Evolutionary conservation across 495 filamentous ascomycete genomes (phyloP), one percentile per base, ranked within the genome.

Genomic region (Hypomontagnella monticulosa): DNA sequence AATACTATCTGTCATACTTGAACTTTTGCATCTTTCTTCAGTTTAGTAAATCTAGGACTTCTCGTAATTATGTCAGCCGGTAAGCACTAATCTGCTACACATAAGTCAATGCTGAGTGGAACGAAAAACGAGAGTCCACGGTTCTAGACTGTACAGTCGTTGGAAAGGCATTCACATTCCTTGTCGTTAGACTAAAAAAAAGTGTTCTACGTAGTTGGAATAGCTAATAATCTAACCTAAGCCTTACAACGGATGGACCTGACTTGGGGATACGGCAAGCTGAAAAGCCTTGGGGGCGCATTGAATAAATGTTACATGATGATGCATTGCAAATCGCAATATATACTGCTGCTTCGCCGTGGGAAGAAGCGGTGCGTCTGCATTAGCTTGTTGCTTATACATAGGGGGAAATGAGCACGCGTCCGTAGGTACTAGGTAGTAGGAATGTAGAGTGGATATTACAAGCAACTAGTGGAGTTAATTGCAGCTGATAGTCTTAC

Each of bases 271-370:
- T 12, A 60, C 50, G 11, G 12, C 41, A 7, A 19, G 12, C 16
- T 16, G 44, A 43, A 59, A 12, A 18, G 33, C 18, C 44, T 41
- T n/a, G n/a, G n/a, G n/a, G 11, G 30, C 41, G 34, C 30, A 12
- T 54, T 4, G 15, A 62, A 38, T 38, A 33, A 27, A 6, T 27
- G 6, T 2, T 27, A 27, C 6, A 27, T 27, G 23, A 19, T 41
- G 20, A 57, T 62, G 50, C 44, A 27, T 38, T 61, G 53, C 42
- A 62, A 62, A 67, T 67, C 64, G 47, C 40, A 67, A 67, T 67
- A 33, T 54, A 61, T 46, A 5, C 36, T 58, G 53, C 33, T 62
- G 19, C 58, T 54, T 62, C 53, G 15, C 12, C 42, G 33, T 57
- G 58, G 48, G 27, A 58, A 51, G 32, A 57, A 43, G 27, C 40